Base-by-base conservation (phyloP, 176 grass and related monocot species). In the Oryza punctata region DNA sequence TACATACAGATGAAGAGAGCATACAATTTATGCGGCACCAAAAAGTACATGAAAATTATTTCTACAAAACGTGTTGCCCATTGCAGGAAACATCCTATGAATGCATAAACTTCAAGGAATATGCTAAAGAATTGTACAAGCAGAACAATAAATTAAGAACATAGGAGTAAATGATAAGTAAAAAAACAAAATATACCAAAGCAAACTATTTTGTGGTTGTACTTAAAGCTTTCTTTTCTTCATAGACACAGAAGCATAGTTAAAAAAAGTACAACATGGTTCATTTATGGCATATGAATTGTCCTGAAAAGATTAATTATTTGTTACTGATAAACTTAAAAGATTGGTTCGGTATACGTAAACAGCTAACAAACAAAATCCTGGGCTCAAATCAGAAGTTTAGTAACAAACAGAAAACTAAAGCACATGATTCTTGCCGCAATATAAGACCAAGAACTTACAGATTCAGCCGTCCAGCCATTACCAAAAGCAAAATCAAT, bases 401-500 rank as follows among this genome's bases (percentile, higher is more conserved):
- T 19, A 8, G 15, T 30, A 73, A 54, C 10, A 79, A 76, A 38
- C 15, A 63, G 67, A 81, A 76, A 69, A 69, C 21, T 7, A 60
- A 25, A 72, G 15, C 65, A 59, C 14, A 85, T 13, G 63, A 81
- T 4, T 50, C 19, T 76, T 67, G 43, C 33, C 7, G 21, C 66
- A 63, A 68, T 68, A 28, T 9, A 85, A 77, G 27, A 66, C 63
- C 60, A 63, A n/a, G 82, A 78, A 90, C 89, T 84, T 78, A 97
- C 94, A 88, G 94, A 92, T 87, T 97, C 86, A 79, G 89, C 90
- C 71, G 85, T 90, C 95, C 95, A 98, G 76, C 90, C 90, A 91
- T 91, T 80, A 63, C 67, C 84, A 77, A 95, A 98, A 73, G 81
- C 84, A 16, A 98, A 98, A 33, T 91, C 90, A 86, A 93, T 14